phyloP scores from a whole-genome alignment of 2,329 filamentous ascomycete genomes.

The Penicillium expansum region DNA sequence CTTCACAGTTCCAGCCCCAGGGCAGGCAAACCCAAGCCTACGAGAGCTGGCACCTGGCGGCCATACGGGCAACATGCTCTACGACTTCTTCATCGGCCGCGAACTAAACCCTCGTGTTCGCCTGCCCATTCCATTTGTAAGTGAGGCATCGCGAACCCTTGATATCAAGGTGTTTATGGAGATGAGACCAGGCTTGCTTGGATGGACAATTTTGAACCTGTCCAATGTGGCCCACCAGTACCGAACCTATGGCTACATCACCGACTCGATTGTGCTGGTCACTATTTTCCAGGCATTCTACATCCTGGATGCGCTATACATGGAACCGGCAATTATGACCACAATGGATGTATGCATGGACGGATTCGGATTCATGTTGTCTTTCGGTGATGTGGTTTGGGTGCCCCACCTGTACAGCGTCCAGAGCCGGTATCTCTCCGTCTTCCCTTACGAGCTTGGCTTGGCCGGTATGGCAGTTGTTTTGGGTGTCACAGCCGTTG shows the following conservation, averaged over 20 bases:
- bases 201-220: constrained; percentile 82
- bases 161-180: constrained; percentile 91
- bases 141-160: constrained; percentile 59
- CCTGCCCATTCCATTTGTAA: constrained; percentile 67
- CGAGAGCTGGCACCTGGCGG: constrained; percentile 82
- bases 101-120: constrained; percentile 85
- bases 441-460: constrained; percentile 78
- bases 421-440: constrained; percentile 79
- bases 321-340: constrained; percentile 84
- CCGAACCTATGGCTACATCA: constrained; percentile 75
- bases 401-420: constrained; percentile 84
- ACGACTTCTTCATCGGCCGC: constrained; percentile 95
- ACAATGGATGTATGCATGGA: constrained; percentile 94
- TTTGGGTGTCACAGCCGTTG: constrained; percentile 63
- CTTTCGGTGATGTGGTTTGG: constrained; percentile 91
- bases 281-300: constrained; percentile 77
- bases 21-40: constrained; percentile 63
- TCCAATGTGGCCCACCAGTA: constrained; percentile 87
- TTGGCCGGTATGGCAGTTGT: constrained; percentile 63
- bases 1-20: constrained; percentile 67
- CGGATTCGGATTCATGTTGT: constrained; percentile 92
- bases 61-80: constrained; percentile 77
- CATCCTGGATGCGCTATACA: constrained; percentile 78
- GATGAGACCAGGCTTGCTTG: constrained; percentile 84
- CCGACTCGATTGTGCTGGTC: constrained; percentile 80